Conservation (phyloP, 2,329 filamentous ascomycete species). For the Neofusicoccum cordaticola region DNA sequence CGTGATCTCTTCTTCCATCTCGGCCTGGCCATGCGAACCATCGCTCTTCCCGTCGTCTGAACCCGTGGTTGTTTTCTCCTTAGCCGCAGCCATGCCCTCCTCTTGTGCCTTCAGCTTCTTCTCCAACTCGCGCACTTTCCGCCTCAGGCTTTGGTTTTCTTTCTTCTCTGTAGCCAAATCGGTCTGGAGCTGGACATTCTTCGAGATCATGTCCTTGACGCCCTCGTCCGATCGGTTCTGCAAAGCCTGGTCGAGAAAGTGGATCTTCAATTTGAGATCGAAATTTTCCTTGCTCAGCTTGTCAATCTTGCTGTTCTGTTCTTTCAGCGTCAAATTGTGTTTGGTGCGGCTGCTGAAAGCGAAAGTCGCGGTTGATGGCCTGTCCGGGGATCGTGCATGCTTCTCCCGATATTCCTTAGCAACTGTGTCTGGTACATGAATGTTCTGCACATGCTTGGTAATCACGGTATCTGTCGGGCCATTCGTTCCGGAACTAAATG, state of each 20-base stretch:
- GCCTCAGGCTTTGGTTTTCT: conserved; percentile 80
- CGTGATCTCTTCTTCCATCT: conserved; percentile 79
- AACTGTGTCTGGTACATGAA: conserved; percentile 85
- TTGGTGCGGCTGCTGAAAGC: conserved; percentile 37
- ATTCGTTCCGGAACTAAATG: conserved; percentile 47
- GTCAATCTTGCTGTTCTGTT: conserved; percentile 97
- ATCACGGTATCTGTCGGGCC: conserved; percentile 85
- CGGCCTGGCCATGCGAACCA: conserved; percentile 57
- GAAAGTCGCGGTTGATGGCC: conserved; percentile 34
- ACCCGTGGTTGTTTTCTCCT: conserved; percentile 35
- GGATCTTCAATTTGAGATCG: conserved; percentile 92
- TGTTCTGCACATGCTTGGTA: conserved; percentile 81
- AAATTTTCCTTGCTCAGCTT: conserved; percentile 97
- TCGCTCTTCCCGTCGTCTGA: conserved; percentile 55
- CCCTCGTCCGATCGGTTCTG: conserved; percentile 94
- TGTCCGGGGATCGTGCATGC: conserved; percentile 59
- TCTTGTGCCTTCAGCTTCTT: conserved; percentile 65
- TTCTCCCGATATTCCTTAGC: conserved; percentile 82
- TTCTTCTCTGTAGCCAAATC: conserved; percentile 84
- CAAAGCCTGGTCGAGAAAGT: conserved; percentile 90
- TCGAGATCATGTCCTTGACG: conserved; percentile 95
- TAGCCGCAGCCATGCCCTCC: conserved; percentile 47
- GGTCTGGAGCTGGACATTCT: conserved; percentile 94
- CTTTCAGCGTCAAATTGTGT: conserved; percentile 75
- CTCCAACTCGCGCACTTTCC: conserved; percentile 81